phyloP scores from a whole-genome alignment of 345 rosid species.

The Brassica cretica region DNA sequence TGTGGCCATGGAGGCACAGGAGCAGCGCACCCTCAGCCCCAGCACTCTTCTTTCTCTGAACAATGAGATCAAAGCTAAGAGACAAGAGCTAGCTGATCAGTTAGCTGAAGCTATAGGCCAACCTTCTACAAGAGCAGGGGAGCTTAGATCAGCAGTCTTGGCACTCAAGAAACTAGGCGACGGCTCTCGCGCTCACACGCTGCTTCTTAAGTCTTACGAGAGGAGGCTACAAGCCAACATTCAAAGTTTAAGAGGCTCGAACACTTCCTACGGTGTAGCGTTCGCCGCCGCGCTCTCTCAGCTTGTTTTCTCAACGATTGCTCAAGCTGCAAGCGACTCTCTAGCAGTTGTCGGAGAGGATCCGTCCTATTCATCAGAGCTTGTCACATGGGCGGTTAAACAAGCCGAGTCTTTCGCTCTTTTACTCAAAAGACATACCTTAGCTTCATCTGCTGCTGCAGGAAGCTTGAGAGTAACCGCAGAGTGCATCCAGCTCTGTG shows the following conservation, averaged over 20 bases:
- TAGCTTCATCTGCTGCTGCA: constrained; percentile 78
- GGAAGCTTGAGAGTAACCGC: constrained; percentile 71
- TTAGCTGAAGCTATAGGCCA: constrained; percentile 66
- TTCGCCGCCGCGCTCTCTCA: constrained; percentile 69
- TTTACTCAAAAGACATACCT: constrained; percentile 62
- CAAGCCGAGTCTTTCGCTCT: constrained; percentile 63
- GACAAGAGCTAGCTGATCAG: constrained; percentile 73
- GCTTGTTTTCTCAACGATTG: constrained; percentile 76
- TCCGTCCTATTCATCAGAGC: constrained; percentile 81
- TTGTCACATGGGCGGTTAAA: constrained; percentile 93
- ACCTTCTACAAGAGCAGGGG: constrained; percentile 63
- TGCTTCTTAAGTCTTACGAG: constrained; percentile 69
- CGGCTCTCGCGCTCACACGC: constrained; percentile 72
- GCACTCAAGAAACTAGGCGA: constrained; percentile 84
- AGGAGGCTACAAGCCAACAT: constrained; percentile 55
- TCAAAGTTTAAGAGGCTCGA: constrained; percentile 57
- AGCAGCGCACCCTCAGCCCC: constrained; percentile 46
- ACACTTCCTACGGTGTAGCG: constrained; percentile 54
- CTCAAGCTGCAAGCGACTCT: constrained; percentile 81
- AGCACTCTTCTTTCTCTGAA: constrained; percentile 45
- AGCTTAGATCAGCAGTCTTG: constrained; percentile 67
- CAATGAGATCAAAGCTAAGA: constrained; percentile 55
- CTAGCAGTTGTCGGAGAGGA: constrained; percentile 76
- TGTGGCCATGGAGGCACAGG: constrained; percentile 47
- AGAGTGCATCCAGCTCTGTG: constrained; percentile 68